phyloP scores from a whole-genome alignment of 2,329 filamentous ascomycete species.

The Claviceps monticola region DNA sequence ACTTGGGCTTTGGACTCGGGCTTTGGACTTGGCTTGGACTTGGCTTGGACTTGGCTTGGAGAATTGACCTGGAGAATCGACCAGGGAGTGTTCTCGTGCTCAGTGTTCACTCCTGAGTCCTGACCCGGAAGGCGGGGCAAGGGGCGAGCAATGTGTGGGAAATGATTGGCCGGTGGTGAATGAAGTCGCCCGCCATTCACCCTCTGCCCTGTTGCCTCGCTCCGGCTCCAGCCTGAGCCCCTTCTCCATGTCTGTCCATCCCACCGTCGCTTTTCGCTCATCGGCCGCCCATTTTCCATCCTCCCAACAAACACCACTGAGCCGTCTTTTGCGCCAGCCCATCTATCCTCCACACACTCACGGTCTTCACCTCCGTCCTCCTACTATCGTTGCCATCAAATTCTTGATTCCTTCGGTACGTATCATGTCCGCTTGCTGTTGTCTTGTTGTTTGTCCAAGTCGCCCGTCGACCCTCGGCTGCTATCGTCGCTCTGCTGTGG shows the following conservation, averaged over 20 bases:
- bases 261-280: slow-evolving; percentile 17
- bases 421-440: slow-evolving; percentile 5
- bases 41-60: too few relatives aligned
- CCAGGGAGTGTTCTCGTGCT: too few relatives aligned
- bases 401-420: slow-evolving; percentile 3
- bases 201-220: slow-evolving; percentile 5
- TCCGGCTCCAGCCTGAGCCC: slow-evolving; percentile 14
- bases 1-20: too few relatives aligned
- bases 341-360: slow-evolving; percentile 9
- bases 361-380: neutral
- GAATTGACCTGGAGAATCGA: too few relatives aligned
- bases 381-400: neutral
- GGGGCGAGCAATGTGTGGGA: neutral
- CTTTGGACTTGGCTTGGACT: too few relatives aligned
- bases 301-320: slow-evolving; percentile 12
- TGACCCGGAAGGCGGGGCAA: neutral
- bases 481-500: slow-evolving; percentile 4
- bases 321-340: slow-evolving; percentile 7
- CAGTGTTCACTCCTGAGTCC: too few relatives aligned
- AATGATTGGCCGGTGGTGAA: neutral
- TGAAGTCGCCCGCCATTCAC: neutral
- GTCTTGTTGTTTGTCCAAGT: slow-evolving; percentile 4
- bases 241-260: slow-evolving; percentile 18
- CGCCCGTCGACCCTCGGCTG: slow-evolving; percentile 3
- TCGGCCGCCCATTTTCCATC: slow-evolving; percentile 17